Percentiles rank a stretch among this genome's conserved stretches.
phyloP scores from a whole-genome alignment of 345 rosid genomes.

The Hibiscus mutabilis region DNA sequence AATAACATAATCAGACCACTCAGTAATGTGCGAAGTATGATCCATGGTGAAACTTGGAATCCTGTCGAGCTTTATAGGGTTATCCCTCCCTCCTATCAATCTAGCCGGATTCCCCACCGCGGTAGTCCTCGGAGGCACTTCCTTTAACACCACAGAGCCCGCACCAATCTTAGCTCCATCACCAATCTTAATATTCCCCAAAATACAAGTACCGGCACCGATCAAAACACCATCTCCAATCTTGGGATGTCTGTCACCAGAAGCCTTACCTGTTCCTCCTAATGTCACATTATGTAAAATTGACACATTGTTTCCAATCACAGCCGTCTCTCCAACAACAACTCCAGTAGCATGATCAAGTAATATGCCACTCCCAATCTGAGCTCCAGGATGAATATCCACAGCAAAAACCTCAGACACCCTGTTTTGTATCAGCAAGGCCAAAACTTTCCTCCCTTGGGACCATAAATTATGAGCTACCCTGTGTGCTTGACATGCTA shows the following conservation, averaged over 20 bases:
- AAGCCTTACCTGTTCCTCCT: constrained; percentile 80
- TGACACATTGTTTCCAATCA: constrained; percentile 77
- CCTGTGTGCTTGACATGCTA: constrained; percentile 79
- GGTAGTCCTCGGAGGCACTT: constrained; percentile 69
- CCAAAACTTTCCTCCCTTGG: constrained; percentile 47
- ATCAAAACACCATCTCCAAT: constrained; percentile 88
- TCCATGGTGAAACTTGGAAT: constrained; percentile 90
- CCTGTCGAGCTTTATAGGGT: constrained; percentile 65
- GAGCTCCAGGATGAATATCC: constrained; percentile 91
- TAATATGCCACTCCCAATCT: constrained; percentile 62
- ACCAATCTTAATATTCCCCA: constrained; percentile 76
- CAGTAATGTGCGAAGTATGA: constrained; percentile 69
- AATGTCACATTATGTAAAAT: constrained; percentile 83
- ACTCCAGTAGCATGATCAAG: constrained; percentile 84
- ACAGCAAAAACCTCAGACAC: constrained; percentile 69
- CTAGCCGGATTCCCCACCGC: constrained; percentile 94
- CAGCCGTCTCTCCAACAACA: constrained; percentile 86
- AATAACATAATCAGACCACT: constrained; percentile 88
- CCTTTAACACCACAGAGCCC: constrained; percentile 78
- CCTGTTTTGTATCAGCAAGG: constrained; percentile 74
- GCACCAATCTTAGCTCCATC: constrained; percentile 97
- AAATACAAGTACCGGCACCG: constrained; percentile 84
- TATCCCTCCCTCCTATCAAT: constrained; percentile 77
- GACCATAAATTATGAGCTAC: constrained; percentile 73
- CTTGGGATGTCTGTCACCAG: constrained; percentile 87